Percentiles rank a stretch among this genome's conserved stretches.
Evolutionary conservation across 805 yeast species (phyloP).

Genomic region (Torulaspora franciscae): DNA sequence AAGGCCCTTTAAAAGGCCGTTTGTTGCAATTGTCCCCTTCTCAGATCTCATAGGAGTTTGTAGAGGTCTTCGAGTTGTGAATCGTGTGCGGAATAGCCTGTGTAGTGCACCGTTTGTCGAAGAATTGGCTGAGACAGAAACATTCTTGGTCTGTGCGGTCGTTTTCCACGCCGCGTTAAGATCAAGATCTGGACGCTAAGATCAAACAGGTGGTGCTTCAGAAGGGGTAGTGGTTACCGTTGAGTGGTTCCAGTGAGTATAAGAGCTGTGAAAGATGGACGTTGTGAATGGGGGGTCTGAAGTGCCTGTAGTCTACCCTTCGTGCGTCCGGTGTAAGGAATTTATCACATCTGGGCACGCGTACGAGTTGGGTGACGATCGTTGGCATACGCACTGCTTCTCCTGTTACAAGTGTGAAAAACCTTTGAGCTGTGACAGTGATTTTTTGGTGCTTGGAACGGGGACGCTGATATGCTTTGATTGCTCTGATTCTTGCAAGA

Average conservation of each 20-base stretch:
- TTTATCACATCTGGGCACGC: conserved; percentile 87
- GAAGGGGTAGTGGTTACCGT: background rate
- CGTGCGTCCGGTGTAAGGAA: conserved; percentile 43
- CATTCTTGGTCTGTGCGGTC: conserved; percentile 5
- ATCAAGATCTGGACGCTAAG: conserved; percentile 3
- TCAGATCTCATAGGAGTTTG: background rate
- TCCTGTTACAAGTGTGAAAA: conserved; percentile 79
- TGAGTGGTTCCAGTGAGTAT: background rate
- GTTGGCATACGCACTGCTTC: conserved; percentile 96
- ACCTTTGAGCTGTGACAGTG: conserved; percentile 78
- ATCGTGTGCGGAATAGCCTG: background rate
- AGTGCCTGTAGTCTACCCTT: conserved; percentile 17
- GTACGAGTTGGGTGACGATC: conserved; percentile 85
- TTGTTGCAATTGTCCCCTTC: background rate
- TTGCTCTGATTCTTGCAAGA: conserved; percentile 86
- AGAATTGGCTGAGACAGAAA: conserved; percentile 5
- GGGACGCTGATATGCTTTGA: conserved; percentile 86
- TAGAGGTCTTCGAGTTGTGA: background rate
- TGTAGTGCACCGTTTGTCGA: background rate
- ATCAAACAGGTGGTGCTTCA: background rate
- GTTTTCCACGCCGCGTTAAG: conserved; percentile 3
- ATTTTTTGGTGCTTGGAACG: conserved; percentile 86
- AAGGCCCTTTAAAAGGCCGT: background rate
- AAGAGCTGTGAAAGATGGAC: background rate
- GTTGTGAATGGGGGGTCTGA: background rate